Evolutionary conservation across 768 basidiomycete genomes (phyloP), one percentile per base, ranked within the genome.

Genomic region (Lactarius indigo): DNA sequence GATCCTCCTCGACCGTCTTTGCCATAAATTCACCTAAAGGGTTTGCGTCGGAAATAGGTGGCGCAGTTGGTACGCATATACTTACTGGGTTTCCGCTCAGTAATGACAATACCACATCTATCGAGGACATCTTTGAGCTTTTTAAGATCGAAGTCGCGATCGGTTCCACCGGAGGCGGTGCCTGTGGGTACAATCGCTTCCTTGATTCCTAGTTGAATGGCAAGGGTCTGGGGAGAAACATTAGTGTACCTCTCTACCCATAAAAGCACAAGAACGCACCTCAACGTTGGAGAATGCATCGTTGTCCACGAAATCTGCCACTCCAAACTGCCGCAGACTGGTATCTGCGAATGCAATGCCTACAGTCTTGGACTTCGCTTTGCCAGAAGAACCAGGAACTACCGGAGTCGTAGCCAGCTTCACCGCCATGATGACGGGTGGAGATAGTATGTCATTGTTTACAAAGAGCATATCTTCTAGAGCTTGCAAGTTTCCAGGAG

Each of bases 191-290:
- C 80, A 62, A 98, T 83, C 3, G 94, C 94, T 76, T 99, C 97
- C 75, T 98, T 98, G n/a, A 94, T 92, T 0, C 94, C 95, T 2
- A 98, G 84, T 75, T 99, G 97, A 66, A 98, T 98, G 41, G 98
- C 79, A 39, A 98, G 84, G 2, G 94, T 94, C 96, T 98, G 72
- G 9, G 30, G 15, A 50, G 56, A 15, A 52, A 30, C 44, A 31
- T 35, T 20, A 44, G 68, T 39, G 68, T 55, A 37, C 60, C 52
- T 10, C 30, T n/a, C 33, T 44, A 41, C 20, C 15, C 63, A 31
- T 15, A 39, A 28, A 41, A 57, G 20, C 17, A 63, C 8, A 57
- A 33, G 23, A 13, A 26, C 78, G 50, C 66, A 94, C 96, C 83
- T 99, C 96, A 3, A 90, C 88, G 72, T 98, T 99, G 1, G 94